phyloP scores from a whole-genome alignment of 1,284 basidiomycete genomes.

The Stereum hirsutum region DNA sequence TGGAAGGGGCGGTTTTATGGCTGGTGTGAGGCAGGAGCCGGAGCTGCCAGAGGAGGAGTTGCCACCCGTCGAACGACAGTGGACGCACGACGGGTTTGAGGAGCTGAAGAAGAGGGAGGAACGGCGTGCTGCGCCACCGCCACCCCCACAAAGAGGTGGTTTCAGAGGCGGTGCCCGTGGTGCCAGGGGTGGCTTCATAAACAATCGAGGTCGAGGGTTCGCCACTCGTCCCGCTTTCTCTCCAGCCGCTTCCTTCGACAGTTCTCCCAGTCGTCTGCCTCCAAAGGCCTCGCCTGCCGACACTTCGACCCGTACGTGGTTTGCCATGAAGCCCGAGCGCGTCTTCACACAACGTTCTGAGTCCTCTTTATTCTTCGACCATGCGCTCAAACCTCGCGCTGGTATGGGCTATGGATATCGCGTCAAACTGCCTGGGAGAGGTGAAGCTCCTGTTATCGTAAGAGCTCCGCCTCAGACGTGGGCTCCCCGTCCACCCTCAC shows the following conservation, averaged over 20 bases:
- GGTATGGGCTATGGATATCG: conserved; percentile 45
- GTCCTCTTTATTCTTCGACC: conserved; percentile 56
- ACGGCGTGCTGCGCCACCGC: conserved; percentile 21
- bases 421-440: conserved; percentile 54
- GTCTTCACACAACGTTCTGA: conserved; percentile 77
- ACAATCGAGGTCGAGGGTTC: conserved; percentile 15
- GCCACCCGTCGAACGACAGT: conserved; percentile 55
- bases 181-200: conserved; percentile 35
- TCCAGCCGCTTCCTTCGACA: conserved; percentile 16
- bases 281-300: conserved; percentile 16
- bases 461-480: conserved; percentile 15
- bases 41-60: conserved; percentile 18
- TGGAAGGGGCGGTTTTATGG: conserved; percentile 27
- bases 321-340: conserved; percentile 63
- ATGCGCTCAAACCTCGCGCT: conserved; percentile 42
- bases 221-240: conserved; percentile 13
- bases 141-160: conserved; percentile 9
- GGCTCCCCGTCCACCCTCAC: conserved; percentile 3
- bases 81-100: conserved; percentile 80
- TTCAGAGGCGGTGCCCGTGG: conserved; percentile 31
- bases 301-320: conserved; percentile 48
- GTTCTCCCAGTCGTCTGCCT: conserved; percentile 17
- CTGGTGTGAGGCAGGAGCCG: conserved; percentile 2
- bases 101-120: conserved; percentile 73
- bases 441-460: conserved; percentile 20